Evolutionary conservation across 441 rosid genomes (phyloP), one percentile per base, ranked within the genome.

Genomic region (Arabidopsis lyrata): DNA sequence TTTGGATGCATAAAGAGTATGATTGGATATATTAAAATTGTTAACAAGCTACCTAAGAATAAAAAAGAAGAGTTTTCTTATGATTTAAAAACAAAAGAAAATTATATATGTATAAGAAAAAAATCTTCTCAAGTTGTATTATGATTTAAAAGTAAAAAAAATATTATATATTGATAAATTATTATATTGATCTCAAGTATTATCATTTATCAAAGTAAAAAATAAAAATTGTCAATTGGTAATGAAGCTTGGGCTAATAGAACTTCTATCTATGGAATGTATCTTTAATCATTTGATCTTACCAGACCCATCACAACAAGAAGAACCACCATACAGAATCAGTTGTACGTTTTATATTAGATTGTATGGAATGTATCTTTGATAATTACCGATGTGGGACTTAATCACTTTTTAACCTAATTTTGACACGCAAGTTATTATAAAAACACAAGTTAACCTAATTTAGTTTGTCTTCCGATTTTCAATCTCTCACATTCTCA

Each of bases 21-120:
- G 44, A 32, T 34, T 64, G 68, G 68, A 61, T 61, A 1, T 15
- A 57, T 56, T 53, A 13, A 53, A 27, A 16, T 8, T 3, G 4
- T 53, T 24, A 0, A 5, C 58, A 6, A 27, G 2, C 15, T 53
- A 24, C 6, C 16, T 9, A 0, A 8, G 22, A 18, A 41, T 4
- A 13, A 41, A 12, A 41, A 12, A 29, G 31, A 29, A 29, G 31
- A 29, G 31, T 29, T 29, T 29, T 29, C 31, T 29, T 29, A 29
- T 29, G 31, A 29, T 29, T 29, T 29, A 29, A 29, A 29, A 29
- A 29, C 5, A 29, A 29, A 29, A 5, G 31, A 24, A 29, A 29
- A 29, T 29, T 29, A 29, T 29, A 29, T 4, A 29, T 29, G 31
- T 29, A 29, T 29, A 4, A 29, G 31, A 24, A 29, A 29, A 29